Conservation (phyloP, 257 asterid species). For the Solanum appendiculatum region DNA sequence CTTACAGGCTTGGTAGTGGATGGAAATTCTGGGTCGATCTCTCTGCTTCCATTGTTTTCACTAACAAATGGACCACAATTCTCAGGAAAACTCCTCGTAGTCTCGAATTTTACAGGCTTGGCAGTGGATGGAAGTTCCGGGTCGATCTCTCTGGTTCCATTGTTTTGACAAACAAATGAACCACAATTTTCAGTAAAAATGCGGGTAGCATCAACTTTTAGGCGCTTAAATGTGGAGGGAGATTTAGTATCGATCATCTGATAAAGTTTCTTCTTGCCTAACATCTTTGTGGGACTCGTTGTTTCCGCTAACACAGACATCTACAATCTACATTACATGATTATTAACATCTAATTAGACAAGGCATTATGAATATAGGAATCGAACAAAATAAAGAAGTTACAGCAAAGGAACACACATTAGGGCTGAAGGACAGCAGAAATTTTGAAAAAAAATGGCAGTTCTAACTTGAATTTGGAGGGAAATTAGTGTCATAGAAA, state of each 20-base stretch:
- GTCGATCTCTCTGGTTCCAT: not conserved
- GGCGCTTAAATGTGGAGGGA: not conserved
- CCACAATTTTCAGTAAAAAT: not conserved
- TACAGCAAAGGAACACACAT: not conserved
- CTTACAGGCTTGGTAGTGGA: not conserved
- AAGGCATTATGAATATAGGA: not conserved
- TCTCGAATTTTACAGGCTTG: not conserved
- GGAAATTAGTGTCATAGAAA: too few relatives aligned
- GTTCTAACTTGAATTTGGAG: too few relatives aligned
- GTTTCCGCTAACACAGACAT: not conserved
- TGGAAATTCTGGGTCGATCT: too few relatives aligned
- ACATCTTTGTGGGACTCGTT: not conserved
- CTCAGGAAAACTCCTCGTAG: not conserved
- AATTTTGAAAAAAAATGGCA: too few relatives aligned
- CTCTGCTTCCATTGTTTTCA: not conserved
- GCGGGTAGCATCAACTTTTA: not conserved
- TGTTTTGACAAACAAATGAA: not conserved
- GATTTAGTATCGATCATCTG: not conserved
- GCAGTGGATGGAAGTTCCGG: not conserved
- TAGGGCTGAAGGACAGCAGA: not conserved
- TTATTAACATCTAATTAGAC: not conserved
- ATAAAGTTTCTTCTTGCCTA: not conserved
- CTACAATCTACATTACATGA: not conserved
- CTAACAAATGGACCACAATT: not conserved
- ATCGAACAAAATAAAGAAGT: not conserved